Evolutionary conservation across 495 filamentous ascomycete species (phyloP), one percentile per base, ranked within the genome.

Genomic region (Xylaria curta): DNA sequence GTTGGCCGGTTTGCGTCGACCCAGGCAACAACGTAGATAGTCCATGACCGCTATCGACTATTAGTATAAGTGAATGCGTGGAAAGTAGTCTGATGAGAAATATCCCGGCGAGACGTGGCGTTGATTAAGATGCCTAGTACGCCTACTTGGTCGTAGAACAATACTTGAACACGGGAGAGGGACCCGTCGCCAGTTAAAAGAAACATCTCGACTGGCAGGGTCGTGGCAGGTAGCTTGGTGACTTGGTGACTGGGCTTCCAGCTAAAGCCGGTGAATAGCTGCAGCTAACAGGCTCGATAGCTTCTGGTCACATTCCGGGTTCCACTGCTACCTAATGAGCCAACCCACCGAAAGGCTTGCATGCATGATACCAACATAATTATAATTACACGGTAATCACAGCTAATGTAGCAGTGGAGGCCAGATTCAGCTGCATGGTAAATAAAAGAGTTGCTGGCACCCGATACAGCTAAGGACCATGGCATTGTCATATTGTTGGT

Each of bases 231-330:
- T 31, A 31, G 28, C 28, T 31, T 31, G 28, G 28, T 31, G 28
- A 31, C 28, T 51, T 62, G 42, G 26, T 62, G 19, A 51, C 15
- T n/a, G 36, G 44, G 42, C 68, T n/a, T 56, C 42, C 46, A 70
- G 68, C 47, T 47, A 21, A 70, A 31, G 46, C 46, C 68, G 59
- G 49, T 31, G 44, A 53, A 68, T 38, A 70, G 7, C 28, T 53
- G 56, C 64, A 67, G 64, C 65, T 67, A 67, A 67, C 65, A 44
- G n/a, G 63, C 40, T 33, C 42, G 62, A 65, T 12, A 26, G 40
- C 62, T 49, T 49, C 42, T 31, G 62, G 24, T 47, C 24, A 42
- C 62, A 33, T 3, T 31, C 5, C 36, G 36, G 63, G 63, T 9
- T 66, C 63, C 63, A 66, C 63, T 66, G 44, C 63, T 53, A 33